These are phyloP conservation scores for Ophiostoma fasciatum DNA, from an alignment of 2,329 filamentous ascomycete species.

Conservation along the genomic window DNA sequence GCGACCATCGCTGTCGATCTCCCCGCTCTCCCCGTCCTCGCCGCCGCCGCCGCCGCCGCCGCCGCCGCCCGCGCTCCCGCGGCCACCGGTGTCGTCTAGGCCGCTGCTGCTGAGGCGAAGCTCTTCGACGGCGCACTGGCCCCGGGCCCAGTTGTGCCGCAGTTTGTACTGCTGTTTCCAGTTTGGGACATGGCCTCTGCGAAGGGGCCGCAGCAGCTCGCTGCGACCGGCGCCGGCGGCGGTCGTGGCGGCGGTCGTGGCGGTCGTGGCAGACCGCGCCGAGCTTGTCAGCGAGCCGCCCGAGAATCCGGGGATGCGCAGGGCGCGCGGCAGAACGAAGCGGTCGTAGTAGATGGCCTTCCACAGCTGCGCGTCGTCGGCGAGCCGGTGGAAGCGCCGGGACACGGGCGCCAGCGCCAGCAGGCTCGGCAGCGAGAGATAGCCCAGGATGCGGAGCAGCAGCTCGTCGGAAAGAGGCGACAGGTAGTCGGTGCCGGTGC, in stretches of 20 bases:
- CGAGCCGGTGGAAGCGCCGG: slow-evolving; percentile 54
- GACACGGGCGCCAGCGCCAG: slow-evolving; percentile 53
- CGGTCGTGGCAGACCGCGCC: neutral
- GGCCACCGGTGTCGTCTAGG: slow-evolving; percentile 13
- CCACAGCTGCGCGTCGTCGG: slow-evolving; percentile 80
- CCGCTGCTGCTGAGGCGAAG: slow-evolving; percentile 30
- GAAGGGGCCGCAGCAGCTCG: too few species aligned
- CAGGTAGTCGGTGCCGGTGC: slow-evolving; percentile 44
- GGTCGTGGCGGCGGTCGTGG: too few species aligned
- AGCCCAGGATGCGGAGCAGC: slow-evolving; percentile 67
- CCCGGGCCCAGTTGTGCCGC: slow-evolving; percentile 79
- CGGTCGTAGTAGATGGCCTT: slow-evolving; percentile 74
- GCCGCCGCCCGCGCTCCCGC: slow-evolving; percentile 16
- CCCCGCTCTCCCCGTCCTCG: slow-evolving; percentile 9
- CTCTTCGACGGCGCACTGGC: slow-evolving; percentile 66
- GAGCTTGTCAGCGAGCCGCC: neutral
- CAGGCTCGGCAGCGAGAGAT: slow-evolving; percentile 55
- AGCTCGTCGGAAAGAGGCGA: slow-evolving; percentile 76
- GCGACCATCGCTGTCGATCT: slow-evolving; percentile 11
- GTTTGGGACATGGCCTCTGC: too few species aligned
- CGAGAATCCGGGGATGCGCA: slow-evolving; percentile 55
- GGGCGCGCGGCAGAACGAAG: slow-evolving; percentile 70
- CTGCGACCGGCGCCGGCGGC: too few species aligned
- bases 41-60: neutral
- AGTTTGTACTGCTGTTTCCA: slow-evolving; percentile 87